phyloP scores from a whole-genome alignment of 2,329 filamentous ascomycete genomes.

The Epichloe amarillans region DNA sequence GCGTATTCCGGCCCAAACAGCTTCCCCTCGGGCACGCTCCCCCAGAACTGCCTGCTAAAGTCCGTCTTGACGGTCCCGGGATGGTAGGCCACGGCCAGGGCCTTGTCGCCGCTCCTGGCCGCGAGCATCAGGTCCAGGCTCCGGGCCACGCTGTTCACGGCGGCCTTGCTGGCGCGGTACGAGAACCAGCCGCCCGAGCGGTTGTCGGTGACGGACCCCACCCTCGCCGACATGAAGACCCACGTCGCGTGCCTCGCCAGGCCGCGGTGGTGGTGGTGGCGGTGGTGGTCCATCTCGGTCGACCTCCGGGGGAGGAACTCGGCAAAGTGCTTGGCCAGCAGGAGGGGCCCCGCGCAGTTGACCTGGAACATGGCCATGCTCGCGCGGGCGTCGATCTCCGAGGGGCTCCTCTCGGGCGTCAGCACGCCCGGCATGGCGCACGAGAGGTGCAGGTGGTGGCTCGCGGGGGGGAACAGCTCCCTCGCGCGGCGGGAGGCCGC shows the following conservation, averaged over 20 bases:
- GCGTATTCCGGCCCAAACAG: conserved; percentile 55
- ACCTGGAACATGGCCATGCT: conserved; percentile 58
- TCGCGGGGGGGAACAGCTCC: conserved; percentile 33
- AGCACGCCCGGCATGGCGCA: conserved; percentile 61
- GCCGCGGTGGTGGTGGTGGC: no score
- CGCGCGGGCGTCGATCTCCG: conserved; percentile 45
- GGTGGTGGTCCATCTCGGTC: conserved; percentile 11
- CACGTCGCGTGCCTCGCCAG: conserved; percentile 47
- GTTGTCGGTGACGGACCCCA: conserved; percentile 64
- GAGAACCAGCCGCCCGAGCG: conserved; percentile 66
- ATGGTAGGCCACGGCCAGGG: conserved; percentile 58
- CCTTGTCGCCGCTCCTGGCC: conserved; percentile 43
- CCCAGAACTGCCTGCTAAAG: conserved; percentile 61
- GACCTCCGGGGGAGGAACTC: conserved; percentile 52
- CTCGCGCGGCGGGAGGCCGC: conserved; percentile 39
- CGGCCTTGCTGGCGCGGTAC: conserved; percentile 66
- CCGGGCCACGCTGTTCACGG: conserved; percentile 56
- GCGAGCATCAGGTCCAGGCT: conserved; percentile 56
- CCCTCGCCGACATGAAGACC: conserved; percentile 65
- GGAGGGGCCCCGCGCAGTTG: conserved; percentile 60
- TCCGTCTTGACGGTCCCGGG: conserved; percentile 71
- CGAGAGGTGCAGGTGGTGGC: conserved; percentile 52
- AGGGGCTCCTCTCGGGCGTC: conserved; percentile 54
- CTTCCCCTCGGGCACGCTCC: conserved; percentile 42
- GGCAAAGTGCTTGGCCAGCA: conserved; percentile 65